phyloP scores from a whole-genome alignment of 208 protist genomes.

The Crithidia sp. region DNA sequence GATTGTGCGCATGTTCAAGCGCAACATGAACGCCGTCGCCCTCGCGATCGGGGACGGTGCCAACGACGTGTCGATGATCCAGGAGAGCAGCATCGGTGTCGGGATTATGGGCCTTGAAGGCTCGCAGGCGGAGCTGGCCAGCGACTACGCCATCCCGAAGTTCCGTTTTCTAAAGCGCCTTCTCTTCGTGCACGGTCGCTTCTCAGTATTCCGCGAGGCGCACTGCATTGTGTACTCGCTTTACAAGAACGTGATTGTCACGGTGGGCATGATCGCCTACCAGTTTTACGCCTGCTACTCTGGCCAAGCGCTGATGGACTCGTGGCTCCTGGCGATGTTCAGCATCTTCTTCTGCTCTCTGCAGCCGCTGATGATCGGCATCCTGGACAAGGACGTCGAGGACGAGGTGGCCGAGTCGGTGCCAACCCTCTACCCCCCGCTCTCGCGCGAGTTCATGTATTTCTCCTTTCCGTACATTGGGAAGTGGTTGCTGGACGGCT shows the following conservation, averaged over 20 bases:
- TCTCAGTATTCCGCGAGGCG: slow-evolving; percentile 88
- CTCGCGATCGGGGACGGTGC: slow-evolving; percentile 89
- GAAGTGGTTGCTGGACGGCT: slow-evolving; percentile 69
- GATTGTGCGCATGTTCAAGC: slow-evolving; percentile 77
- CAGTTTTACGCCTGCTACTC: slow-evolving; percentile 85
- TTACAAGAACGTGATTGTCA: slow-evolving; percentile 96
- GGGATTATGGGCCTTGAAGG: slow-evolving; percentile 96
- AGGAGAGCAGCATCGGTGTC: slow-evolving; percentile 93
- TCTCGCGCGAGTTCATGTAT: slow-evolving; percentile 75
- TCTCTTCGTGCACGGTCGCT: slow-evolving; percentile 94
- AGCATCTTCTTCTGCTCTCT: slow-evolving; percentile 84
- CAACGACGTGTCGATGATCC: slow-evolving; percentile 95
- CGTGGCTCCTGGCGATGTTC: slow-evolving; percentile 84
- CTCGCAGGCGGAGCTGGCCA: slow-evolving; percentile 92
- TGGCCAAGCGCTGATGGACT: slow-evolving; percentile 83
- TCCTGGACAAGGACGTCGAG: slow-evolving; percentile 89
- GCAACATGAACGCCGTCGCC: slow-evolving; percentile 49
- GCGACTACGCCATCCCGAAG: slow-evolving; percentile 93
- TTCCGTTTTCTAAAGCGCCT: slow-evolving; percentile 92
- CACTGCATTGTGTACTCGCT: slow-evolving; percentile 93
- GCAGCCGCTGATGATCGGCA: slow-evolving; percentile 79
- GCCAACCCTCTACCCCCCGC: slow-evolving; percentile 66
- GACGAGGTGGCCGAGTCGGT: slow-evolving; percentile 82
- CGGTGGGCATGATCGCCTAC: slow-evolving; percentile 82
- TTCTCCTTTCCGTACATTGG: slow-evolving; percentile 65